phyloP scores from a whole-genome alignment of 352 stramenopile species.

The Globisporangium paroecandrum region DNA sequence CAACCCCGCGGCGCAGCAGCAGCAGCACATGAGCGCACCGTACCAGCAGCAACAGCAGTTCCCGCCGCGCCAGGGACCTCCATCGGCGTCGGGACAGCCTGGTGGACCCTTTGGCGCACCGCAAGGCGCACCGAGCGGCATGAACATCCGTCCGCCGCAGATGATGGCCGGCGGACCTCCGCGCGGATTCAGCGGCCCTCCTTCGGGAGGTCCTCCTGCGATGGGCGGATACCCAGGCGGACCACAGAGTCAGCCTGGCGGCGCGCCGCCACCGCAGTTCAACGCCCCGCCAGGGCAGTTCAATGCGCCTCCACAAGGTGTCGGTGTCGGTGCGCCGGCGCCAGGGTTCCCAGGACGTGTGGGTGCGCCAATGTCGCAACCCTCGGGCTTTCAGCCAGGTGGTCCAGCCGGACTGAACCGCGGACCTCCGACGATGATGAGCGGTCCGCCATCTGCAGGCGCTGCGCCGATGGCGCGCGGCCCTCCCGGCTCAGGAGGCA shows the following conservation, averaged over 20 bases:
- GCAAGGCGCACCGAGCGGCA: constrained; percentile 19
- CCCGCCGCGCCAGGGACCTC: constrained; percentile 22
- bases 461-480: constrained; percentile 18
- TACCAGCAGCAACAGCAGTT: constrained; percentile 20
- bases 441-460: constrained; percentile 17
- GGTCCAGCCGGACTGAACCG: constrained; percentile 9
- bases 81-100: constrained; percentile 13
- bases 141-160: constrained; percentile 27
- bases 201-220: constrained; percentile 24
- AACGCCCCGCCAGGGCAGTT: constrained; percentile 17
- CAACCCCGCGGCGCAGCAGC: constrained; percentile 40
- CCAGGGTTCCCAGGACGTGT: constrained; percentile 18
- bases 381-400: constrained; percentile 16
- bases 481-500: constrained; percentile 16
- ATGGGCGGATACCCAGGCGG: constrained; percentile 18
- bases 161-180: constrained; percentile 13
- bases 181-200: constrained; percentile 17
- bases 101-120: constrained; percentile 34
- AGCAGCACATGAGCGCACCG: constrained; percentile 34
- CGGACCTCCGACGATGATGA: constrained; percentile 32
- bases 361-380: constrained; percentile 22
- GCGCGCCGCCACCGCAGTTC: constrained; percentile 16
- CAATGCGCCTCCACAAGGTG: constrained; percentile 8
- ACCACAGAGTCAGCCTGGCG: constrained; percentile 21
- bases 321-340: neutral